phyloP scores from a whole-genome alignment of 1,139 yeast genomes.

The Schizosaccharomyces versatilis region DNA sequence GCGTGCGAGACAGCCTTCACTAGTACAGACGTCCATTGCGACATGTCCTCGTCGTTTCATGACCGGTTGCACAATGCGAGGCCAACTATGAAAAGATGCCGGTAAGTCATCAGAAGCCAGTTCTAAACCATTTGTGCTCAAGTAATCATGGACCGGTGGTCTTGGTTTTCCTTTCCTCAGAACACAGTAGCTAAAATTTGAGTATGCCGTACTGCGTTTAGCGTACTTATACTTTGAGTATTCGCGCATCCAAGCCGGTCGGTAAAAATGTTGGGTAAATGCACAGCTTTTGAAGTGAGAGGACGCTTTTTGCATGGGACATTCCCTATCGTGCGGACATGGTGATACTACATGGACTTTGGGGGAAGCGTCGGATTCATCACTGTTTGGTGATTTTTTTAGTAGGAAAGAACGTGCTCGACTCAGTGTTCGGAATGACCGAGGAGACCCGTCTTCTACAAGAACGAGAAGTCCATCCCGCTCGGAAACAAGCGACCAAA shows the following conservation, averaged over 20 bases:
- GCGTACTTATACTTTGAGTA: too few relatives aligned
- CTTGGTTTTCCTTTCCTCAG: slow-evolving; percentile 31
- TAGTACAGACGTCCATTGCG: slow-evolving; percentile 53
- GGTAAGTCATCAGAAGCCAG: slow-evolving; percentile 14
- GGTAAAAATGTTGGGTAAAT: slow-evolving; percentile 44
- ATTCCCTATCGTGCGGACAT: slow-evolving; percentile 66
- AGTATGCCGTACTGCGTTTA: slow-evolving; percentile 29
- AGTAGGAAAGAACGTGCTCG: background rate
- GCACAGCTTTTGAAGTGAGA: slow-evolving; percentile 53
- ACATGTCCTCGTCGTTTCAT: slow-evolving; percentile 67
- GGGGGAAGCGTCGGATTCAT: slow-evolving; percentile 9
- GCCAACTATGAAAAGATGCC: slow-evolving; percentile 27
- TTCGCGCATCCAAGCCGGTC: slow-evolving; percentile 34
- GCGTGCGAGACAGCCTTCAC: slow-evolving; percentile 56
- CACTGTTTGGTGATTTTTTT: background rate
- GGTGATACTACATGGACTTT: slow-evolving; percentile 43
- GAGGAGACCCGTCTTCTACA: background rate
- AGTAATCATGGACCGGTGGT: slow-evolving; percentile 4
- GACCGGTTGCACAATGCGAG: slow-evolving; percentile 56
- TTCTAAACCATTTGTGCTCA: slow-evolving; percentile 15
- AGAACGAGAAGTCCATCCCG: background rate
- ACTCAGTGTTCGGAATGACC: background rate
- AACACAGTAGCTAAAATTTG: slow-evolving; percentile 34
- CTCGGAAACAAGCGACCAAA: background rate
- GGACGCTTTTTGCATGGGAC: slow-evolving; percentile 44